phyloP scores from a whole-genome alignment of 2,329 filamentous ascomycete genomes.

The Kalmusia sp. region DNA sequence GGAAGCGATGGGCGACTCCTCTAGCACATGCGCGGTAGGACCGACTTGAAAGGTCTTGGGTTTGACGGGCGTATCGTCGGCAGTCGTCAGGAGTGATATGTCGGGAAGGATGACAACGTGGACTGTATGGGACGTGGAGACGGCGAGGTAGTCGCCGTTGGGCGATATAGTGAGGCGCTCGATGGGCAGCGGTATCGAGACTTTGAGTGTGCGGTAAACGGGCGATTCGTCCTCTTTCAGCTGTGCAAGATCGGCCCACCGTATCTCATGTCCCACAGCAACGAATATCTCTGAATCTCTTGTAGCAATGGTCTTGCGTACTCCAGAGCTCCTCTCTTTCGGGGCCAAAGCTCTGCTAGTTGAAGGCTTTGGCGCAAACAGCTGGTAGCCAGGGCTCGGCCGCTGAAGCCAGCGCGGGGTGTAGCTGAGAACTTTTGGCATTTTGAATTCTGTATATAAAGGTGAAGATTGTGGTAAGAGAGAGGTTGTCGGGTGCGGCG shows the following conservation, averaged over 20 bases:
- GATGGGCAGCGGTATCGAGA: conserved; percentile 81
- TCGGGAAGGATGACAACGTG: conserved; percentile 89
- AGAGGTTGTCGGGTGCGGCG: neutral
- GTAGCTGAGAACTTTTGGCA: conserved; percentile 87
- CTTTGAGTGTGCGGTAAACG: conserved; percentile 65
- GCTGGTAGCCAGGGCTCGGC: conserved; percentile 75
- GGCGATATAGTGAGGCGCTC: conserved; percentile 86
- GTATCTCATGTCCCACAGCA: conserved; percentile 85
- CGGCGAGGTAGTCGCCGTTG: conserved; percentile 79
- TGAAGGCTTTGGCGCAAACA: conserved; percentile 69
- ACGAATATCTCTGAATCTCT: conserved; percentile 89
- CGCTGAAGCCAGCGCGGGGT: conserved; percentile 87
- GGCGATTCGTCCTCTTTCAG: conserved; percentile 67
- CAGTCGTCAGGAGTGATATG: conserved; percentile 73
- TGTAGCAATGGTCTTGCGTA: conserved; percentile 72
- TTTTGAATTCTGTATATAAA: conserved; percentile 46
- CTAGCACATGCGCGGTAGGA: conserved; percentile 88
- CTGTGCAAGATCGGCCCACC: conserved; percentile 85
- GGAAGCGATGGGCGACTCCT: conserved; percentile 79
- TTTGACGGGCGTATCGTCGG: conserved; percentile 73
- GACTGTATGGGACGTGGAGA: conserved; percentile 85
- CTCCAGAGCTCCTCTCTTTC: conserved; percentile 42
- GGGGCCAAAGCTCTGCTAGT: conserved; percentile 35
- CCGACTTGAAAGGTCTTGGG: conserved; percentile 91
- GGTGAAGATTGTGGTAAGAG: neutral